Evolutionary conservation across 2,329 filamentous ascomycete genomes (phyloP).

Genomic region (Trichophyton mentagrophytes): DNA sequence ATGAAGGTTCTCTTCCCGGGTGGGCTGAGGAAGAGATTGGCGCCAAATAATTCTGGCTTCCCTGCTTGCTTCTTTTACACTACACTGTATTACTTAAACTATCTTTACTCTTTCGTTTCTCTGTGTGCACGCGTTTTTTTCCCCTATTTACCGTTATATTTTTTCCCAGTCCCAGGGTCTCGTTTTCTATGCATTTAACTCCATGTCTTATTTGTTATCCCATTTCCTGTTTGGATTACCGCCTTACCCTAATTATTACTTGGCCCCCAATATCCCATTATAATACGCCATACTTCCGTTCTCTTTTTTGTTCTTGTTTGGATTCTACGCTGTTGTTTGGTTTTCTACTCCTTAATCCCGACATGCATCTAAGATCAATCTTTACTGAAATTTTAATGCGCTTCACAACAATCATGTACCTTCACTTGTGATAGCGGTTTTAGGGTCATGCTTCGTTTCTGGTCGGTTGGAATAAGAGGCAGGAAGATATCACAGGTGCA

Average conservation of each 20-base stretch:
- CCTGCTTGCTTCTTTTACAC: constrained; percentile 9
- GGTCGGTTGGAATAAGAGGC: constrained; percentile 1
- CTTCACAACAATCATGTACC: constrained; percentile 3
- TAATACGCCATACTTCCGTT: not conserved
- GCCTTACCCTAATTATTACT: not conserved
- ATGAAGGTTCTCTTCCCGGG: constrained; percentile 45
- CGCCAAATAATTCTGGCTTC: constrained; percentile 34
- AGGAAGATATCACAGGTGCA: not conserved
- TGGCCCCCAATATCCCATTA: not conserved
- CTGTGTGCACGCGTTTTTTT: too few relatives aligned
- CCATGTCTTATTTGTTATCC: not conserved
- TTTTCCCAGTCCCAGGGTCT: not conserved
- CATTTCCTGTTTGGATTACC: not conserved
- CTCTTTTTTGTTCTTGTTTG: not conserved
- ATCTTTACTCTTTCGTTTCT: constrained; percentile 5
- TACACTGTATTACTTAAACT: constrained; percentile 9
- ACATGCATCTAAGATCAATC: not conserved
- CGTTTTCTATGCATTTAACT: constrained; percentile 4
- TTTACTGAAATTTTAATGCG: constrained; percentile 1
- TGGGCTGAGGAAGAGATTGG: constrained; percentile 54
- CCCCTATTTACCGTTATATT: not conserved
- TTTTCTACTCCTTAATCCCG: not conserved
- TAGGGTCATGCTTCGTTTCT: constrained; percentile 2
- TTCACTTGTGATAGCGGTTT: constrained; percentile 1
- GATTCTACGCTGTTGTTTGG: not conserved